phyloP scores from a whole-genome alignment of 306 rosid genomes.

The Acacia confusa region DNA sequence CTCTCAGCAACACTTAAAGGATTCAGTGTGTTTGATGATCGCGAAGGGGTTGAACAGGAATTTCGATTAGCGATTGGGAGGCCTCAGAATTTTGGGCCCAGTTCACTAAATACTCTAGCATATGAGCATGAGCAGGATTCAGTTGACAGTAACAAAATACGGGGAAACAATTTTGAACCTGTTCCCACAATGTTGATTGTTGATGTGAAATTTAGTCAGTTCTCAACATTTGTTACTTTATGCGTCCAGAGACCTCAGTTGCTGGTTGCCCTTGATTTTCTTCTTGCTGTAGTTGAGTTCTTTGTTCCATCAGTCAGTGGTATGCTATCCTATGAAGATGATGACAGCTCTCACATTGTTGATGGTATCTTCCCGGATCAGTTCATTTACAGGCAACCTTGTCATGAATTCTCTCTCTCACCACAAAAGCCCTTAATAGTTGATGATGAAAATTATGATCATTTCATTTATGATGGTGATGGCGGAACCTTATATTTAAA shows the following conservation, averaged over 20 bases:
- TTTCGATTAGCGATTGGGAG: constrained; percentile 90
- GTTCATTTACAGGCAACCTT: constrained; percentile 71
- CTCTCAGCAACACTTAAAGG: constrained; percentile 90
- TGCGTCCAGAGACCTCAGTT: constrained; percentile 90
- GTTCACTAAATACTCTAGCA: constrained; percentile 36
- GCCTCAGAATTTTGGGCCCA: constrained; percentile 54
- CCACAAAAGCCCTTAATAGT: constrained; percentile 77
- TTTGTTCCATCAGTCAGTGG: constrained; percentile 79
- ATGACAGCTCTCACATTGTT: constrained; percentile 41
- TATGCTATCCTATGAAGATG: constrained; percentile 64
- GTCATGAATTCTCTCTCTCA: constrained; percentile 66
- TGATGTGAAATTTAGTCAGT: constrained; percentile 65
- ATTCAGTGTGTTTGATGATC: constrained; percentile 86
- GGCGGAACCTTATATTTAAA: constrained; percentile 73
- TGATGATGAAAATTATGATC: constrained; percentile 71
- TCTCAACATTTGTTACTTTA: constrained; percentile 63
- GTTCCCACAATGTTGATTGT: constrained; percentile 89
- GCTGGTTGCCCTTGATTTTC: constrained; percentile 93
- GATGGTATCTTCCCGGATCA: constrained; percentile 68
- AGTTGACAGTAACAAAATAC: constrained; percentile 36
- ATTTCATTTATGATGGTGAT: constrained; percentile 85
- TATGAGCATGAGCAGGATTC: constrained; percentile 41
- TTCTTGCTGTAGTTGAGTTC: constrained; percentile 89
- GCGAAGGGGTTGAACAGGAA: constrained; percentile 82
- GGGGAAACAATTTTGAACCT: constrained; percentile 41